Base-by-base conservation (phyloP, 2,329 filamentous ascomycete genomes). In the Aureobasidium sp. region DNA sequence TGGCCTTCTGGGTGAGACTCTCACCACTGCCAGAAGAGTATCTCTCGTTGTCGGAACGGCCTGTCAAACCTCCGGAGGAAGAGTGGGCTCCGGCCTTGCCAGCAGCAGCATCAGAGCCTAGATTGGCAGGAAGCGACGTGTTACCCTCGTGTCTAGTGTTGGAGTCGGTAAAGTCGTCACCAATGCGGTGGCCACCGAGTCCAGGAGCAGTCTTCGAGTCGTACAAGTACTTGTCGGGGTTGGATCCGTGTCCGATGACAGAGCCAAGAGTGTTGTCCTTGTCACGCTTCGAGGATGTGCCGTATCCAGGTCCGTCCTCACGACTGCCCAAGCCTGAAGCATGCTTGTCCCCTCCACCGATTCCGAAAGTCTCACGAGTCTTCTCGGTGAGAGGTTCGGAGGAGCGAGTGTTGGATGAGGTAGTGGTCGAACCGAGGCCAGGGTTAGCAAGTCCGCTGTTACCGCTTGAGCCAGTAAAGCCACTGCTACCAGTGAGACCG, bases 71-170 rank as follows among this genome's bases (percentile, higher is more conserved):
- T 22, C 48, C 52, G 27, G 49, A 53, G 9, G 53, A 47, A 37
- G 53, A 57, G n/a, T 37, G 27, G 11, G 49, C 37, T 19, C 22
- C 31, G n/a, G 59, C 31, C 15, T 35, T 56, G 11, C 60, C 60
- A 11, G 50, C 42, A 24, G 33, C 50, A 22, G 33, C 42, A 45
- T 62, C 60, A 31, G 60, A 56, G 12, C 60, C 50, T 9, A 62
- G 35, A 6, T n/a, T 35, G 40, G 37, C 33, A 19, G 60, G 49
- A 7, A 62, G 22, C 0, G 29, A 39, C 2, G 22, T 44, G n/a
- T 24, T 19, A 9, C 60, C 60, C 50, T 57, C 42, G 15, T 57
- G 31, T 54, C 50, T 54, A n/a, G 44, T 62, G 60, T 62, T 62
- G 5, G 24, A 22, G 35, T 48, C 42, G 35, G 33, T 62, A 8